Base-by-base conservation (phyloP, 2,329 filamentous ascomycete genomes). In the Botrytis fragariae region DNA sequence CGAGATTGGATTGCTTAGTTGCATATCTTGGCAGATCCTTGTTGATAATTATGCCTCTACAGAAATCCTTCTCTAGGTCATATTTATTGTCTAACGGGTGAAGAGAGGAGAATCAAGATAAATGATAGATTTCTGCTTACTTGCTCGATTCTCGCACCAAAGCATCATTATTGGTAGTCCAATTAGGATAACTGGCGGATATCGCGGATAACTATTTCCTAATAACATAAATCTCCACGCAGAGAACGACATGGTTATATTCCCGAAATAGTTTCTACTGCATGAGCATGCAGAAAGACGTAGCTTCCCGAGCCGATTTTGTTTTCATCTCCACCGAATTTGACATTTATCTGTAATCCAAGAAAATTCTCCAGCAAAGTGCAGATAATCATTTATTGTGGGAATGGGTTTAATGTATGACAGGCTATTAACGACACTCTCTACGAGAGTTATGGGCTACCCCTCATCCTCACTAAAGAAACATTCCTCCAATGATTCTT, bases 221-320 rank as follows among this genome's bases (percentile, higher is more conserved):
- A 29, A 45, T 25, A 44, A 45, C 39, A 45, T 25, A 44, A 45
- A 68, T 59, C 61, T 60, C 44, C n/a, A 72, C 60, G 70, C 70
- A 72, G 39, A 48, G 48, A 72, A 68, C 48, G 70, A 68, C 70
- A 72, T 68, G 70, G 70, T 37, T 60, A 60, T 59, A 48, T 72
- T 72, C 70, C 70, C 51, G 39, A 60, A 72, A 10, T 72, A 62
- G 67, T 72, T 68, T 68, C 60, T 60, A 63, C 51, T 39, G 70
- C 70, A 72, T 72, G 39, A 57, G 65, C 35, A 42, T 42, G 48
- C 65, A 57, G 65, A 48, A 32, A 68, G 48, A 68, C 48, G 65
- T 37, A 57, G 48, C 48, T 68, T 68, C n/a, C 70, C 67, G 48
- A 59, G 18, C 70, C 62, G 70, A 72, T 35, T 54, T 60, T 39